phyloP scores from a whole-genome alignment of 139 green algal species.

The Micractinium conductrix region DNA sequence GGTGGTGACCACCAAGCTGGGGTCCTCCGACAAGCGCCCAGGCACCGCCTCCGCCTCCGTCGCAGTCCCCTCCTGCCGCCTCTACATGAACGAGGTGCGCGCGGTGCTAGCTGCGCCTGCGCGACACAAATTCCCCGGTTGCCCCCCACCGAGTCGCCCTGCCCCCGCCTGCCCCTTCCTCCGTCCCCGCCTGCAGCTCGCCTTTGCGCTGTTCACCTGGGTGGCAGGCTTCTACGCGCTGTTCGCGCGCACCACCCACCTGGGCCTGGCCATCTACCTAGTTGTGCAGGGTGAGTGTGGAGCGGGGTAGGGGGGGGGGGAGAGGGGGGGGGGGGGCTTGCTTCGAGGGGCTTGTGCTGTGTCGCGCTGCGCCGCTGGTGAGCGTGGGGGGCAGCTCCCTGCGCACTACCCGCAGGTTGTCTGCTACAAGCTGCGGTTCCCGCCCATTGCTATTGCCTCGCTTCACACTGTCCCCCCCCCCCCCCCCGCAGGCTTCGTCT shows the following conservation, averaged over 20 bases:
- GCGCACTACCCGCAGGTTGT: too few relatives aligned
- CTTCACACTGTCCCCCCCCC: too few relatives aligned
- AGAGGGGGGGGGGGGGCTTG: background rate
- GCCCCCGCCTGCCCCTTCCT: too few relatives aligned
- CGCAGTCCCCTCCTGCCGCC: slow-evolving; percentile 50
- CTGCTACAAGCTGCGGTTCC: too few relatives aligned
- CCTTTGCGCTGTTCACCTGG: slow-evolving; percentile 73
- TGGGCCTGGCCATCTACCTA: slow-evolving; percentile 77
- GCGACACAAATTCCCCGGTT: too few relatives aligned
- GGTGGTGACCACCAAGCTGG: slow-evolving; percentile 89
- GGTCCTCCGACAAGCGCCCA: slow-evolving; percentile 60
- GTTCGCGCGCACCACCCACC: slow-evolving; percentile 58
- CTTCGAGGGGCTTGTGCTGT: too few relatives aligned
- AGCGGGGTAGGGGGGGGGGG: background rate
- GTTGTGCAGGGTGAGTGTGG: slow-evolving; percentile 62
- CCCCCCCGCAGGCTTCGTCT: slow-evolving; percentile 71
- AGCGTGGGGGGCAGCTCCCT: too few relatives aligned
- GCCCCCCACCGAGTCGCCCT: too few relatives aligned
- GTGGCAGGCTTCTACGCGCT: slow-evolving; percentile 68
- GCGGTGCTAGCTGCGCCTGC: too few relatives aligned
- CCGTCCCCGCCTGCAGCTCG: too few relatives aligned
- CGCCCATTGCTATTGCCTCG: too few relatives aligned
- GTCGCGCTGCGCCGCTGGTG: too few relatives aligned
- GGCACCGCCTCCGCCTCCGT: slow-evolving; percentile 40
- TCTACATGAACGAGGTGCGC: slow-evolving; percentile 78